A percentile compares a stretch with the other conserved stretches of the same genome.
Conservation (phyloP, 225 moss, liverwort and hornwort genomes). For the Lunularia cruciata region DNA sequence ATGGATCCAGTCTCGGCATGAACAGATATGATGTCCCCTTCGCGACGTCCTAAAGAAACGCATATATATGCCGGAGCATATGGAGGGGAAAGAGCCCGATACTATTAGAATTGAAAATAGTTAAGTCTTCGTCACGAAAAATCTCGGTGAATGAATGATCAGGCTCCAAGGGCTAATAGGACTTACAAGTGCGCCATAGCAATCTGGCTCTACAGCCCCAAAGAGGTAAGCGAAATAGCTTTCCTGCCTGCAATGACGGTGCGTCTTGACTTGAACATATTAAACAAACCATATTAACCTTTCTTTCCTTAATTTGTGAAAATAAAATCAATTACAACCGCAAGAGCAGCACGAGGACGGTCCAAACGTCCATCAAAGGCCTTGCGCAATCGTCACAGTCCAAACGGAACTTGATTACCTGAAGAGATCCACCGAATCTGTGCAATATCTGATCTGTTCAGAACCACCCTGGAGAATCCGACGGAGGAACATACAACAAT, state of each 20-base stretch:
- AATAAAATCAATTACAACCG: not conserved
- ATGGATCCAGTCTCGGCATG: constrained; percentile 61
- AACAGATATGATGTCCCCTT: constrained; percentile 54
- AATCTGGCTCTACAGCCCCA: constrained; percentile 84
- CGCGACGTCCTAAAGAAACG: constrained; percentile 48
- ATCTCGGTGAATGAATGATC: too few relatives aligned
- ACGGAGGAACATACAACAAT: constrained; percentile 14
- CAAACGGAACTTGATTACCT: constrained; percentile 25
- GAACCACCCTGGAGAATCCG: constrained; percentile 89
- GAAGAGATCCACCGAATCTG: constrained; percentile 64
- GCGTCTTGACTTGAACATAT: too few relatives aligned
- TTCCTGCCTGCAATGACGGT: constrained; percentile 78
- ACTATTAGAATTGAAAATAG: too few relatives aligned
- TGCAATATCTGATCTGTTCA: constrained; percentile 71
- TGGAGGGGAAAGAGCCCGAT: too few relatives aligned
- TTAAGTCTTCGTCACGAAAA: too few relatives aligned
- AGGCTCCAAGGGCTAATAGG: not conserved
- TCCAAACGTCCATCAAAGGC: too few relatives aligned
- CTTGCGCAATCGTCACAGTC: too few relatives aligned
- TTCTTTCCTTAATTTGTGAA: not conserved
- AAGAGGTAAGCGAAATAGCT: constrained; percentile 95
- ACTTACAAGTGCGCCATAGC: constrained; percentile 67
- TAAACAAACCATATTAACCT: not conserved
- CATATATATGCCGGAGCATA: not conserved
- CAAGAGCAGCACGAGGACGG: not conserved